Conservation (phyloP, 73 alveolate genomes). For the Symbiodinium pilosum region DNA sequence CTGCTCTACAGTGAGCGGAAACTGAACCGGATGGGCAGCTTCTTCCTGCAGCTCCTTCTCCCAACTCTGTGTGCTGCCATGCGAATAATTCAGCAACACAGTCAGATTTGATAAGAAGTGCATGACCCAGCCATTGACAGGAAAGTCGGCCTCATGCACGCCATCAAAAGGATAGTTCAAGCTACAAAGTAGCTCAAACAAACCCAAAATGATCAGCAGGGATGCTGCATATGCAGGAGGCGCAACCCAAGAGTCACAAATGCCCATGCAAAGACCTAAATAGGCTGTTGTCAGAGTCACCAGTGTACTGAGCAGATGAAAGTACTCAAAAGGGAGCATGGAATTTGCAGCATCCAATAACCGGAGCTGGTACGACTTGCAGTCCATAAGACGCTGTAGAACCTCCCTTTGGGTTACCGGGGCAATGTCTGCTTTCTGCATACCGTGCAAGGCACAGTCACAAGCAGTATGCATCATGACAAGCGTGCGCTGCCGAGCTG, state of each 20-base stretch:
- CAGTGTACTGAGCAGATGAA: slow-evolving; percentile 54
- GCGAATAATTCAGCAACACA: slow-evolving; percentile 51
- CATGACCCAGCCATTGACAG: slow-evolving; percentile 53
- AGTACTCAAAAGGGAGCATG: slow-evolving; percentile 61
- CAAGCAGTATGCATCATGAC: slow-evolving; percentile 92
- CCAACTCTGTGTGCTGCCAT: not conserved
- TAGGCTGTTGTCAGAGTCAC: slow-evolving; percentile 23
- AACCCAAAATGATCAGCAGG: slow-evolving; percentile 40
- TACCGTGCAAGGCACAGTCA: slow-evolving; percentile 47
- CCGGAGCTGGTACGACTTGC: slow-evolving; percentile 87
- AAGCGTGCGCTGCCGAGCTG: slow-evolving; percentile 34
- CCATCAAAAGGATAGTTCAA: slow-evolving; percentile 55
- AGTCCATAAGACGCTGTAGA: slow-evolving; percentile 43
- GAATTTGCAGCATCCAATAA: slow-evolving; percentile 53
- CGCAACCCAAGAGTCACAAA: slow-evolving; percentile 71
- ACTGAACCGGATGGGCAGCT: slow-evolving; percentile 47
- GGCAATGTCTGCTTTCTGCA: slow-evolving; percentile 8
- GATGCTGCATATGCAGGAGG: slow-evolving; percentile 7
- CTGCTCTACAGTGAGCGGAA: slow-evolving; percentile 65
- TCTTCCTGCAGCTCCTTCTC: slow-evolving; percentile 40
- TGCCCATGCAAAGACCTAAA: slow-evolving; percentile 81
- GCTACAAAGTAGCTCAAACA: slow-evolving; percentile 48
- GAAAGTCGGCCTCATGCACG: slow-evolving; percentile 58
- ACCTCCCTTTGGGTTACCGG: slow-evolving; percentile 49
- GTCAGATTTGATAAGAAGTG: slow-evolving; percentile 49